Evolutionary conservation across 768 basidiomycete genomes (phyloP).

Genomic region (Favolaschia claudopus): DNA sequence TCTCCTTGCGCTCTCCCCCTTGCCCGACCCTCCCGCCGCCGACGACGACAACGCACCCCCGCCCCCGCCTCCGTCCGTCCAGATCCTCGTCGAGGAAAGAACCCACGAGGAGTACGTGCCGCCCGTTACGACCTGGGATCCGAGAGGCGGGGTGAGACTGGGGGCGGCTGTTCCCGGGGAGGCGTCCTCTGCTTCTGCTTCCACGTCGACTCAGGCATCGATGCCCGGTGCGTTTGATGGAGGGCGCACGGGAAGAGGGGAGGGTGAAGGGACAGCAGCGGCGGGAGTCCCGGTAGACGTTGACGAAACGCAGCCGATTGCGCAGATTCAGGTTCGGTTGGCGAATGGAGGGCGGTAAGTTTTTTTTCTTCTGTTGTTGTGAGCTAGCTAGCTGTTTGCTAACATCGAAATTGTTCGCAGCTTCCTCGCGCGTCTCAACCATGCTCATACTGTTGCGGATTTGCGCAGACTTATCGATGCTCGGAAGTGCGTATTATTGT

Average conservation of each 20-base stretch:
- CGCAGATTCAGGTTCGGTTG: constrained; percentile 88
- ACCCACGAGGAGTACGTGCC: constrained; percentile 75
- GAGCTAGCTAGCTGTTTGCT: neutral
- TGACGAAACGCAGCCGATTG: constrained; percentile 82
- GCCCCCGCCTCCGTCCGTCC: constrained; percentile 81
- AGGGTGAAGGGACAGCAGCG: constrained; percentile 50
- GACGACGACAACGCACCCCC: constrained; percentile 75
- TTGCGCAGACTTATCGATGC: constrained; percentile 17
- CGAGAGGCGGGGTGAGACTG: constrained; percentile 59
- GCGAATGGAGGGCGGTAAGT: constrained; percentile 88
- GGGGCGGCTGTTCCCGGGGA: constrained; percentile 80
- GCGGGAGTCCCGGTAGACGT: constrained; percentile 66
- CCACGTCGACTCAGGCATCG: constrained; percentile 29
- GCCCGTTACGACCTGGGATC: constrained; percentile 46
- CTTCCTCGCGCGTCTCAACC: constrained; percentile 71
- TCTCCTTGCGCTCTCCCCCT: neutral
- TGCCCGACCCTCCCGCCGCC: constrained; percentile 72
- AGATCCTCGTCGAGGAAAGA: constrained; percentile 79
- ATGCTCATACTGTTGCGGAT: constrained; percentile 67
- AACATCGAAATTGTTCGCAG: constrained; percentile 36
- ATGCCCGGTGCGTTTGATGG: neutral
- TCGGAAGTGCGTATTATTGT: constrained; percentile 8
- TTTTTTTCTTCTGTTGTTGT: neutral
- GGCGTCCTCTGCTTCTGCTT: constrained; percentile 50
- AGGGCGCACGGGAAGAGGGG: constrained; percentile 24